Evolutionary conservation across 2,329 filamentous ascomycete genomes (phyloP).

Genomic region (Pseudogymnoascus sp.): DNA sequence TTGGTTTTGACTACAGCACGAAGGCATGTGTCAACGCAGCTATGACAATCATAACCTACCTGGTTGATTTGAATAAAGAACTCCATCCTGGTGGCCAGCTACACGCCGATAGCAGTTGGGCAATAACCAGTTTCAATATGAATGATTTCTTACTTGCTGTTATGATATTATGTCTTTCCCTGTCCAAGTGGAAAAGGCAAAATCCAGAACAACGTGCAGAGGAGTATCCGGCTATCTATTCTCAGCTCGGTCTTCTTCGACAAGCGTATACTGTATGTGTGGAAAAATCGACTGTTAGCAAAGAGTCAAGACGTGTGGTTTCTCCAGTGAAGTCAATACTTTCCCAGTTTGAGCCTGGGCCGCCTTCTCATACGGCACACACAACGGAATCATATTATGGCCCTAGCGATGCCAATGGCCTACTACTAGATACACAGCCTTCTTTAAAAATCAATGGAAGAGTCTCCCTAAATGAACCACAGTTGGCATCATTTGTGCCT

Average conservation of each 20-base stretch:
- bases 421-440: neutral
- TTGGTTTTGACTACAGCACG: conserved; percentile 18
- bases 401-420: neutral
- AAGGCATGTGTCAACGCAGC: conserved; percentile 20
- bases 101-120: conserved; percentile 20
- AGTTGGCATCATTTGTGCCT: conserved; percentile 4
- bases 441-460: neutral
- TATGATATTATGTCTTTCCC: conserved; percentile 23
- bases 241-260: conserved; percentile 8
- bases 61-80: conserved; percentile 24
- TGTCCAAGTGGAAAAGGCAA: conserved; percentile 18
- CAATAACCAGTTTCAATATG: conserved; percentile 23
- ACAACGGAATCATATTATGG: conserved; percentile 15
- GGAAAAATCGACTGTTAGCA: conserved; percentile 14
- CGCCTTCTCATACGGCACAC: conserved; percentile 14
- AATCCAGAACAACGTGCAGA: neutral
- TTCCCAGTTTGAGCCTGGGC: neutral
- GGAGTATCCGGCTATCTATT: neutral
- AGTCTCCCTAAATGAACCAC: neutral
- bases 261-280: conserved; percentile 14
- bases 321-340: neutral
- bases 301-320: conserved; percentile 15
- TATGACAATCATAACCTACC: conserved; percentile 18
- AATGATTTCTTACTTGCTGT: conserved; percentile 26
- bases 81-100: conserved; percentile 23